These are phyloP conservation scores for Tolypocladium endophyticum DNA, from an alignment of 2,329 filamentous ascomycete species.

Conservation along the genomic window DNA sequence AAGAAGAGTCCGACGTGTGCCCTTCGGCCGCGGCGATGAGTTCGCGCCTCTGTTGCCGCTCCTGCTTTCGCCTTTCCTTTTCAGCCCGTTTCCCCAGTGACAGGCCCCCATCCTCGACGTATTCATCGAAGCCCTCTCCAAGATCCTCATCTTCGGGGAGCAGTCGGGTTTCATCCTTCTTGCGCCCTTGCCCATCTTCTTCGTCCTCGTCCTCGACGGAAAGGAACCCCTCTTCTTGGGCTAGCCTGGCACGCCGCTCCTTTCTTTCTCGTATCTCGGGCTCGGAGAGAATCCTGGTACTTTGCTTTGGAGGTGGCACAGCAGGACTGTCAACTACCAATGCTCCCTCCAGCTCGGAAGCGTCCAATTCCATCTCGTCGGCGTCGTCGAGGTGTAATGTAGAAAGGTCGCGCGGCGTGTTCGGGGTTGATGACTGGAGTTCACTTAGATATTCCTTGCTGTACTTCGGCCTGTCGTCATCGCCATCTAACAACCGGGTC, in stretches of 20 bases:
- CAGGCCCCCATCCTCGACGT: constrained; percentile 74
- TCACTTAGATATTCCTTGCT: constrained; percentile 80
- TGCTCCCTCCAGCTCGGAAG: constrained; percentile 51
- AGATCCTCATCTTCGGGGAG: constrained; percentile 84
- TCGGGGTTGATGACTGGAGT: constrained; percentile 75
- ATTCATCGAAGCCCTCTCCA: constrained; percentile 87
- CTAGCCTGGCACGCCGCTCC: constrained; percentile 71
- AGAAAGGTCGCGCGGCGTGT: constrained; percentile 58
- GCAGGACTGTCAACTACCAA: constrained; percentile 47
- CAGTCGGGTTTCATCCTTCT: constrained; percentile 62
- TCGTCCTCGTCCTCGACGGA: constrained; percentile 52
- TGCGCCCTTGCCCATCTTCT: constrained; percentile 20
- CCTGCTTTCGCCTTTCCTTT: constrained; percentile 53
- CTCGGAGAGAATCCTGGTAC: constrained; percentile 60
- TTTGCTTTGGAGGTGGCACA: constrained; percentile 17
- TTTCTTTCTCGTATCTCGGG: constrained; percentile 87
- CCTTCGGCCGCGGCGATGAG: constrained; percentile 74
- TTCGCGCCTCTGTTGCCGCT: constrained; percentile 69
- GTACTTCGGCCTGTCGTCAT: constrained; percentile 67
- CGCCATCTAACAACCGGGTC: constrained; percentile 38
- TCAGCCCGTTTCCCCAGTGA: constrained; percentile 71
- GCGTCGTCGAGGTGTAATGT: constrained; percentile 33
- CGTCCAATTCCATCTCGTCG: constrained; percentile 44
- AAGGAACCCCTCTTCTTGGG: constrained; percentile 57
- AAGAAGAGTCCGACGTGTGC: constrained; percentile 48